Conservation (phyloP, 1,284 basidiomycete species). For the Golubevia pallescens region DNA sequence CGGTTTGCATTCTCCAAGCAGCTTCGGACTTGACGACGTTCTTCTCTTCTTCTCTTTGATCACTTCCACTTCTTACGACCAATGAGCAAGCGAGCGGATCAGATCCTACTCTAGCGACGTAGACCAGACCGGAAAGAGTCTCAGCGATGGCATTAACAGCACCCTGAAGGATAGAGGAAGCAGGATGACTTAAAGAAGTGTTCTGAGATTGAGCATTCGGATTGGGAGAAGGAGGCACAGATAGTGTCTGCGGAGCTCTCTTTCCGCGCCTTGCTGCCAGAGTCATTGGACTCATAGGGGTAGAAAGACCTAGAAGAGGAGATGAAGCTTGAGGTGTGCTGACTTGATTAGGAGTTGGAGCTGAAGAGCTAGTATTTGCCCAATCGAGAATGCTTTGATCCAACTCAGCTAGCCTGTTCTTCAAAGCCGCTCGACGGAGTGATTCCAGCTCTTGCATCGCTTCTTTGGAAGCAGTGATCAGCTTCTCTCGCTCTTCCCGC, state of each 20-base stretch:
- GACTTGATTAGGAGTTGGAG: background rate
- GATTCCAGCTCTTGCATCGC: background rate
- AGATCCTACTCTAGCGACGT: conserved; percentile 12
- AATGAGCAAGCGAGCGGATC: conserved; percentile 7
- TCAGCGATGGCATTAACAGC: conserved; percentile 12
- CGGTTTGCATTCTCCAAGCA: background rate
- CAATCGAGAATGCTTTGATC: background rate
- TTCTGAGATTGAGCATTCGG: background rate
- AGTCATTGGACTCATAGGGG: conserved; percentile 4
- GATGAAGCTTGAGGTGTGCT: background rate
- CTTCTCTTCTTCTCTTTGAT: background rate
- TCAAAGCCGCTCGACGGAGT: background rate
- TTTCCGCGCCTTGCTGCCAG: conserved; percentile 5
- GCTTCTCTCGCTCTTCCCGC: background rate
- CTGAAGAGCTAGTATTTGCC: background rate
- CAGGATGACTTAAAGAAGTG: background rate
- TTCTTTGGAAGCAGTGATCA: background rate
- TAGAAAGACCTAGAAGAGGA: background rate
- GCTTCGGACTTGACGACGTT: too few species aligned
- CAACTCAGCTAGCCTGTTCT: background rate
- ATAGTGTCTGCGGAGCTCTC: conserved; percentile 4
- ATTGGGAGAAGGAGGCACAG: conserved; percentile 1
- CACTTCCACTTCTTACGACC: background rate
- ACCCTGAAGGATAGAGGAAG: conserved; percentile 1
- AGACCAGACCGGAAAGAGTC: conserved; percentile 11